phyloP scores from a whole-genome alignment of 352 stramenopile genomes.

The Elongisporangium undulatum region DNA sequence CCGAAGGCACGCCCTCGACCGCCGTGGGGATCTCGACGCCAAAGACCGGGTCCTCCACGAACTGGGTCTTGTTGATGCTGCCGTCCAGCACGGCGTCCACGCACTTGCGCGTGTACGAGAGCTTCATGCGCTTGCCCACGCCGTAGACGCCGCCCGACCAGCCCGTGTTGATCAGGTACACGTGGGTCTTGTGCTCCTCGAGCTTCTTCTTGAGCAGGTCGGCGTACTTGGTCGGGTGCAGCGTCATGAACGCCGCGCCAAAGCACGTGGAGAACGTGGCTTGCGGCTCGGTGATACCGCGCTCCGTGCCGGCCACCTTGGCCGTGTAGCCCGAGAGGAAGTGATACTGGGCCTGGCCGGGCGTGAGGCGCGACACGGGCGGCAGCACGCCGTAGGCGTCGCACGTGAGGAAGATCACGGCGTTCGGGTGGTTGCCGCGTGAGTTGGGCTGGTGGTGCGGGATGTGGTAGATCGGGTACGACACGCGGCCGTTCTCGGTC shows the following conservation, averaged over 20 bases:
- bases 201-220: conserved; percentile 60
- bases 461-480: conserved; percentile 60
- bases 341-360: conserved; percentile 96
- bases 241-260: conserved; percentile 49
- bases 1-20: conserved; percentile 61
- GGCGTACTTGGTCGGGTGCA: conserved; percentile 51
- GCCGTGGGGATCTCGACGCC: conserved; percentile 62
- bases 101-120: conserved; percentile 80
- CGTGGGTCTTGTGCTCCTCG: conserved; percentile 34
- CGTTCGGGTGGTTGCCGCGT: conserved; percentile 60
- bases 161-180: conserved; percentile 91
- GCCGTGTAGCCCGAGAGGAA: conserved; percentile 64
- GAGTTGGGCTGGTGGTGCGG: conserved; percentile 38
- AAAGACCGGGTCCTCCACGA: conserved; percentile 70
- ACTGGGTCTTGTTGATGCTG: conserved; percentile 57
- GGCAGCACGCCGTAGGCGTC: conserved; percentile 96
- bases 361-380: conserved; percentile 90
- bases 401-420: conserved; percentile 95
- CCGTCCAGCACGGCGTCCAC: conserved; percentile 72
- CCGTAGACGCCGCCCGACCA: conserved; percentile 95
- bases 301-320: conserved; percentile 52
- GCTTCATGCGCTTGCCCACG: conserved; percentile 96
- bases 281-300: conserved; percentile 43
- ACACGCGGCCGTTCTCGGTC: conserved; percentile 52
- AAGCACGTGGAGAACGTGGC: conserved; percentile 58